Base-by-base conservation (phyloP, 1,139 yeast genomes). In the Scheffersomyces parashehatae region DNA sequence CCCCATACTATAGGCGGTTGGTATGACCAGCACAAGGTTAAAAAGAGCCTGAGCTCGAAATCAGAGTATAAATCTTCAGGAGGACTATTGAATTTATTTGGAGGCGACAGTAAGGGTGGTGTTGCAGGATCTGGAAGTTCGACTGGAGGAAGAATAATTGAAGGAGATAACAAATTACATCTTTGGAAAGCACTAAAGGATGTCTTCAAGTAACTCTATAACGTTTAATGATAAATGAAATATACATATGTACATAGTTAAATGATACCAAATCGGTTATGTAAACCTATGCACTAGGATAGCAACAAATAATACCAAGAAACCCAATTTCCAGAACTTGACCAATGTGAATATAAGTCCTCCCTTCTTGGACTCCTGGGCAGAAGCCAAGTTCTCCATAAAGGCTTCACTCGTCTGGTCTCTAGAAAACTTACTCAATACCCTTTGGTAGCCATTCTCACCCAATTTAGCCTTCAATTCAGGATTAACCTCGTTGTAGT, bases 381-480 rank as follows among this genome's bases (percentile, higher is more conserved):
- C 35, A 14, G 24, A 31, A 13, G 35, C 24, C 35, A 65, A 63
- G 51, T 64, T 65, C 3, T 52, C 48, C 40, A 53, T 62, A 52
- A 87, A 79, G 29, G 73, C 67, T 42, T 65, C 53, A 31, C 88
- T 82, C 86, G 88, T 84, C 39, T 82, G 79, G 7, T 68, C 72
- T 45, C 85, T 68, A 11, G 90, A 79, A 56, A 88, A 88, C 30
- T 70, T 62, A 14, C 67, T 59, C n/a, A 70, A 49, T 0, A 83
- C 85, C 47, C 82, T 69, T 12, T 59, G 56, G 29, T 71, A 63
- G 3, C 91, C 91, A 51, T 77, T 79, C 5, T 59, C 58, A 2
- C 78, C 75, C 55, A 85, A 64, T 36, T 45, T 45, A 1, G 44
- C 46, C 35, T 65, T 72, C 15, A 64, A 67, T 13, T 55, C 64